Evolutionary conservation across 768 basidiomycete species (phyloP).

Genomic region (Tricholoma bakamatsutake): DNA sequence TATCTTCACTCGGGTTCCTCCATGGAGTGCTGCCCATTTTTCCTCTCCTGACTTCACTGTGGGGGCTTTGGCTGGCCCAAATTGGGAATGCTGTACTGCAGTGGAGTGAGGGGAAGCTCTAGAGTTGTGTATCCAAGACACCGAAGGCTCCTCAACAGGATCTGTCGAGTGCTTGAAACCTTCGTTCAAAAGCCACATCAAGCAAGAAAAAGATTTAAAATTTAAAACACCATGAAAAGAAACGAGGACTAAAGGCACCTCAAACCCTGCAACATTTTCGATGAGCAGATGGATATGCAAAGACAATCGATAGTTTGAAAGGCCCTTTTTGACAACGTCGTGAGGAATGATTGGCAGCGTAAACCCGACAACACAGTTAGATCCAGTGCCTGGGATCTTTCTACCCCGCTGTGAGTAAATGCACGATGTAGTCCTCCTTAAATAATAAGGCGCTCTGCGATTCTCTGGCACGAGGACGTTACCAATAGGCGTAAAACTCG

Average conservation of each 20-base stretch:
- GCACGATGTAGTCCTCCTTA: slow-evolving; percentile 72
- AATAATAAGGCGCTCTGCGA: background rate
- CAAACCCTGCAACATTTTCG: slow-evolving; percentile 82
- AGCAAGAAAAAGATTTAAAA: slow-evolving; percentile 5
- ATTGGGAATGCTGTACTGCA: slow-evolving; percentile 79
- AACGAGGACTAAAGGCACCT: slow-evolving; percentile 40
- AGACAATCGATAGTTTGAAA: background rate
- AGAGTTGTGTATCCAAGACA: slow-evolving; percentile 48
- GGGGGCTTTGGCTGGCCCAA: no score
- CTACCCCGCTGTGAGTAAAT: slow-evolving; percentile 43
- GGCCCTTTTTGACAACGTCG: slow-evolving; percentile 47
- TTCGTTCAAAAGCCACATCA: slow-evolving; percentile 22
- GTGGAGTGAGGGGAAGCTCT: slow-evolving; percentile 67
- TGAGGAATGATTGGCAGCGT: slow-evolving; percentile 51
- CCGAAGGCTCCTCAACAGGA: slow-evolving; percentile 46
- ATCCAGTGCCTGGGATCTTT: slow-evolving; percentile 66
- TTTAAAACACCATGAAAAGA: background rate
- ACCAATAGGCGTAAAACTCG: slow-evolving; percentile 83
- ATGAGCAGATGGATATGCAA: slow-evolving; percentile 43
- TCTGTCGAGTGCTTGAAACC: slow-evolving; percentile 58
- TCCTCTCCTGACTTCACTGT: no score
- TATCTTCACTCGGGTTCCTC: no score
- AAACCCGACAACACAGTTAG: slow-evolving; percentile 66
- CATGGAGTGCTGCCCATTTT: no score
- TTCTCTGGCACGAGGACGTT: slow-evolving; percentile 8